phyloP scores from a whole-genome alignment of 2,329 filamentous ascomycete species.

The Xylariaceae sp. region DNA sequence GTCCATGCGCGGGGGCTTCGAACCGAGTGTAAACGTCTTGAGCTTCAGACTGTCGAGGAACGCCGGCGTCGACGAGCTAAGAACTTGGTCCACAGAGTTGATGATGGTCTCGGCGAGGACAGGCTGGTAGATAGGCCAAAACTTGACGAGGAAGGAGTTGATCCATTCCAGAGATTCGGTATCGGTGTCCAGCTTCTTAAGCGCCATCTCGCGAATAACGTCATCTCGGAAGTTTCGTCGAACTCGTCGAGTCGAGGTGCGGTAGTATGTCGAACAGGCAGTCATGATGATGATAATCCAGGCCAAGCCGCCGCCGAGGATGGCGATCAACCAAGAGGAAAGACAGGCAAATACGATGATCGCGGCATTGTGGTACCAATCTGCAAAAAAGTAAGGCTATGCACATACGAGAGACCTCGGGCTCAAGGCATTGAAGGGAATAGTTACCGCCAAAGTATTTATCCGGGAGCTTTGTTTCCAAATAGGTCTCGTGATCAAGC shows the following conservation, averaged over 20 bases:
- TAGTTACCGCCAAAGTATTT: slow-evolving; percentile 78
- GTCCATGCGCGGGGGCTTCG: slow-evolving; percentile 91
- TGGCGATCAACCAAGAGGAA: slow-evolving; percentile 80
- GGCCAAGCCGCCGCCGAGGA: slow-evolving; percentile 82
- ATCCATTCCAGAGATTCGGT: slow-evolving; percentile 96
- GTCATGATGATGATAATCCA: slow-evolving; percentile 96
- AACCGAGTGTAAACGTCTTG: slow-evolving; percentile 88
- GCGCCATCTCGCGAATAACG: slow-evolving; percentile 79
- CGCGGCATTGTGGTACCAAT: slow-evolving; percentile 98
- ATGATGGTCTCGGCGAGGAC: slow-evolving; percentile 89
- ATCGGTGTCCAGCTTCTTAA: slow-evolving; percentile 83
- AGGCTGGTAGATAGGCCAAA: slow-evolving; percentile 98
- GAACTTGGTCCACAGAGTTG: slow-evolving; percentile 89
- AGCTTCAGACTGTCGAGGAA: slow-evolving; percentile 92
- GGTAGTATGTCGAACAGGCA: slow-evolving; percentile 88
- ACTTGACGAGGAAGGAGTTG: slow-evolving; percentile 96
- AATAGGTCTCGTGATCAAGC: slow-evolving; percentile 80
- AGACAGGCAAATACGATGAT: slow-evolving; percentile 91
- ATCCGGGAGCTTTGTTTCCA: slow-evolving; percentile 80
- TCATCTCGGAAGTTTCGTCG: slow-evolving; percentile 96
- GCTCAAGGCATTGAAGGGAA: slow-evolving; percentile 10
- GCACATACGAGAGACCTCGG: not conserved
- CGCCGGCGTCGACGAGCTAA: slow-evolving; percentile 84
- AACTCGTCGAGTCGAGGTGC: slow-evolving; percentile 88
- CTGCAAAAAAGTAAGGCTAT: slow-evolving; percentile 38